phyloP scores from a whole-genome alignment of 768 basidiomycete genomes.

The Suillus luteus region DNA sequence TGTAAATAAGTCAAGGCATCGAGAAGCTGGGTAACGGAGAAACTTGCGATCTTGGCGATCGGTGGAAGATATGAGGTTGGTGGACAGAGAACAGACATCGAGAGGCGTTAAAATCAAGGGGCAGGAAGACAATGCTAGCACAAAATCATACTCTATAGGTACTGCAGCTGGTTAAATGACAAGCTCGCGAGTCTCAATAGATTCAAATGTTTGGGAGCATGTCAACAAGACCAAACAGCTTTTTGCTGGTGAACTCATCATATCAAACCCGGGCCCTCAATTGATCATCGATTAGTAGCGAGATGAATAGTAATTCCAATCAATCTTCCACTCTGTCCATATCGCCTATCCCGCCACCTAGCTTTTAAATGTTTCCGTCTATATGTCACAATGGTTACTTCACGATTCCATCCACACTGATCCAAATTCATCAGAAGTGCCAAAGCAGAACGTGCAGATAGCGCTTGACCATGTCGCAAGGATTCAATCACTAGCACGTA shows the following conservation, averaged over 20 bases:
- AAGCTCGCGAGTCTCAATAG: neutral
- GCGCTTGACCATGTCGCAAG: slow-evolving; percentile 50
- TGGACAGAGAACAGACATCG: slow-evolving; percentile 24
- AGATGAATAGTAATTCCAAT: slow-evolving; percentile 4
- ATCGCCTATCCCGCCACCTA: slow-evolving; percentile 18
- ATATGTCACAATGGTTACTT: slow-evolving; percentile 32
- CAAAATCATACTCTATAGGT: slow-evolving; percentile 3
- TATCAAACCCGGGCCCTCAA: too few relatives aligned
- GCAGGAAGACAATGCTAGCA: slow-evolving; percentile 1
- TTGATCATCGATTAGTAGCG: slow-evolving; percentile 11
- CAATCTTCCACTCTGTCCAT: slow-evolving; percentile 25
- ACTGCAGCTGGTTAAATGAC: too few relatives aligned
- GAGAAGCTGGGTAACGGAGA: slow-evolving; percentile 40
- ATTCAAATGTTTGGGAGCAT: slow-evolving; percentile 1
- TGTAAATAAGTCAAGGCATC: slow-evolving; percentile 52
- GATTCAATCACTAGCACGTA: slow-evolving; percentile 50
- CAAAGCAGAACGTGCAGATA: slow-evolving; percentile 57
- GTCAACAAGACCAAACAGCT: slow-evolving; percentile 2
- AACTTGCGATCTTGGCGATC: slow-evolving; percentile 44
- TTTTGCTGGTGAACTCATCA: too few relatives aligned
- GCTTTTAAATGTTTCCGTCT: slow-evolving; percentile 18
- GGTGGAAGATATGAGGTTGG: slow-evolving; percentile 60
- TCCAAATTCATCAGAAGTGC: slow-evolving; percentile 60
- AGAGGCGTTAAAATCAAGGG: neutral
- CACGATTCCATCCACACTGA: slow-evolving; percentile 36